Percentiles rank a stretch among this genome's conserved stretches.
These are phyloP conservation scores for Myotisia sp. DNA, from an alignment of 2,329 filamentous ascomycete species.

Conservation along the genomic window DNA sequence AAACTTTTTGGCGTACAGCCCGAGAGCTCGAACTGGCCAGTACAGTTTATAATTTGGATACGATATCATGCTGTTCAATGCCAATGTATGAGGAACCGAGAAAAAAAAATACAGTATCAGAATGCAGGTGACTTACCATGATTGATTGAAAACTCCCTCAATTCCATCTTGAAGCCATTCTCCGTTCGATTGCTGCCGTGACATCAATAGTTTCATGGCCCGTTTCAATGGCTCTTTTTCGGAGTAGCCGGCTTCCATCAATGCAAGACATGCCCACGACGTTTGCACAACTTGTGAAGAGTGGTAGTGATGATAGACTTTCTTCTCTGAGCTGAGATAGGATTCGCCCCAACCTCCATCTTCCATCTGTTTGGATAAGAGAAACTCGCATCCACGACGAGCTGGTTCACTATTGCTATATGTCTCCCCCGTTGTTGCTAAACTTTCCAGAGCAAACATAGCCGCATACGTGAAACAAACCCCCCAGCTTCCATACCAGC, in stretches of 20 bases:
- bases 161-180: slow-evolving; percentile 94
- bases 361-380: slow-evolving; percentile 66
- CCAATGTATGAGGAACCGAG: slow-evolving; percentile 15
- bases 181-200: slow-evolving; percentile 70
- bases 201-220: slow-evolving; percentile 69
- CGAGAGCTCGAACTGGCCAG: slow-evolving; percentile 85
- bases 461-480: slow-evolving; percentile 96
- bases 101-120: slow-evolving; percentile 1
- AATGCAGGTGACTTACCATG: slow-evolving; percentile 47
- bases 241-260: slow-evolving; percentile 73
- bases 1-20: slow-evolving; percentile 66
- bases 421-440: slow-evolving; percentile 67
- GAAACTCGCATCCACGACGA: slow-evolving; percentile 66
- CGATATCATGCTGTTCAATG: slow-evolving; percentile 63
- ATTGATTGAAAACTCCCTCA: slow-evolving; percentile 97
- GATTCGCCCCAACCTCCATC: slow-evolving; percentile 97
- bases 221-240: slow-evolving; percentile 56
- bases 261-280: slow-evolving; percentile 69
- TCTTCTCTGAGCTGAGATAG: slow-evolving; percentile 70
- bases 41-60: slow-evolving; percentile 99
- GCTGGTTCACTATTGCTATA: slow-evolving; percentile 60
- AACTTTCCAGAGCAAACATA: slow-evolving; percentile 87
- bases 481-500: slow-evolving; percentile 95
- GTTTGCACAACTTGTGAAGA: slow-evolving; percentile 88
- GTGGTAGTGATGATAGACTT: slow-evolving; percentile 60